Base-by-base conservation (phyloP, 345 rosid species). In the Chamaenerion angustifolium region DNA sequence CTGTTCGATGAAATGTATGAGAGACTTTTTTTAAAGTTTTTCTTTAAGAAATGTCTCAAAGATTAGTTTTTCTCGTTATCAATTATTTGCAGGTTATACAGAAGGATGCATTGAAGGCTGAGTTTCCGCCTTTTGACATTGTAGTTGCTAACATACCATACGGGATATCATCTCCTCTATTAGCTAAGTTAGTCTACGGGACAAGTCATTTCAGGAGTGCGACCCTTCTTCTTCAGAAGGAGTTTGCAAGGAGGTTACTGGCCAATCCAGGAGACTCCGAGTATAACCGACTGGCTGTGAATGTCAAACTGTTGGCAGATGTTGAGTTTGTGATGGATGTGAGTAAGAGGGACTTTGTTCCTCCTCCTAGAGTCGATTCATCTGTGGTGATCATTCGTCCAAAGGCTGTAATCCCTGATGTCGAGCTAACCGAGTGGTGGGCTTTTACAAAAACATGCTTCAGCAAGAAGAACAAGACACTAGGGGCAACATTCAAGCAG, bases 401-500 rank as follows among this genome's bases (percentile, higher is more conserved):
- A 5, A 92, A 84, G 62, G 62, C 65, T 12, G 56, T 78, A n/a
- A 62, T 74, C 48, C 94, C 86, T 0, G 47, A 51, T n/a, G 82
- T 82, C 37, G 56, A 78, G 66, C 59, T 87, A 11, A 75, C 67
- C 3, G 94, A 92, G 52, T 84, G 94, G 96, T 18, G 66, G 48
- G 88, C 85, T 0, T 92, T 87, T 65, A 92, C 95, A 3, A 77
- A 72, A 54, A 68, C 88, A 0, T 87, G 96, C 65, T 87, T 82
- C 45, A 55, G 76, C 62, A 88, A 84, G 57, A 92, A 92, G 73
- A 92, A 87, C 40, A 92, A 76, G 77, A 87, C 94, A 1, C 60
- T 84, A 42, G 95, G 96, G 40, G 94, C 98, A 0, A 82, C 76
- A 12, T 87, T 87, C 63, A 87, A 80, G 77, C 88, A 87, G 80